Percentiles rank a stretch among this genome's conserved stretches.
These are phyloP conservation scores for Litchi chinensis DNA, from an alignment of 345 rosid species.

Conservation along the genomic window DNA sequence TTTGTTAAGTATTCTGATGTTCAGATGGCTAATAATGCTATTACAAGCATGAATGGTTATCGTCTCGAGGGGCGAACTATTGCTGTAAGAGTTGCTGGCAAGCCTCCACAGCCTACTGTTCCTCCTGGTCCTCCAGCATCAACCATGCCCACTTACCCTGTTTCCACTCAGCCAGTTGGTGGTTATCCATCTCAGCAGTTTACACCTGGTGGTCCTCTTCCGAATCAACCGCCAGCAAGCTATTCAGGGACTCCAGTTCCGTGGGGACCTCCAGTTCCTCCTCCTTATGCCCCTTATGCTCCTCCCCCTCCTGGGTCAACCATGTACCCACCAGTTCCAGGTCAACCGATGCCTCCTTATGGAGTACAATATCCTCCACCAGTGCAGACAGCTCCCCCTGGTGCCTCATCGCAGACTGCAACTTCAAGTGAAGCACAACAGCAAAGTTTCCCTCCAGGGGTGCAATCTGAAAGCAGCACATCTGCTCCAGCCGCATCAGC, in stretches of 20 bases:
- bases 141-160: conserved; percentile 60
- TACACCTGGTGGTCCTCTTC: conserved; percentile 70
- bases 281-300: conserved; percentile 75
- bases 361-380: conserved; percentile 78
- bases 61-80: conserved; percentile 85
- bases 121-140: conserved; percentile 81
- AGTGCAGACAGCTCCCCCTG: conserved; percentile 70
- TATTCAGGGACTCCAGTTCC: conserved; percentile 71
- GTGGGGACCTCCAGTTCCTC: conserved; percentile 90
- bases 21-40: conserved; percentile 87
- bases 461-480: conserved; percentile 63
- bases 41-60: conserved; percentile 82
- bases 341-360: conserved; percentile 92
- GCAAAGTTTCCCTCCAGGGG: conserved; percentile 89
- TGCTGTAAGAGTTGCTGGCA: conserved; percentile 96
- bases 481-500: conserved; percentile 56
- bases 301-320: conserved; percentile 81
- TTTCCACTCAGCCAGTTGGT: conserved; percentile 64
- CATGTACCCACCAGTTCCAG: conserved; percentile 70
- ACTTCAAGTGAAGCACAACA: conserved; percentile 71
- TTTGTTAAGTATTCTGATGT: conserved; percentile 88
- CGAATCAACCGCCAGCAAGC: conserved; percentile 53
- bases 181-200: conserved; percentile 81
- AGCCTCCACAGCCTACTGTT: conserved; percentile 79
- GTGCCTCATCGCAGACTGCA: conserved; percentile 50